Percentiles rank a stretch among this genome's conserved stretches.
These are phyloP conservation scores for Teunomyces lycoperdinae DNA, from an alignment of 805 yeast species.

Conservation along the genomic window DNA sequence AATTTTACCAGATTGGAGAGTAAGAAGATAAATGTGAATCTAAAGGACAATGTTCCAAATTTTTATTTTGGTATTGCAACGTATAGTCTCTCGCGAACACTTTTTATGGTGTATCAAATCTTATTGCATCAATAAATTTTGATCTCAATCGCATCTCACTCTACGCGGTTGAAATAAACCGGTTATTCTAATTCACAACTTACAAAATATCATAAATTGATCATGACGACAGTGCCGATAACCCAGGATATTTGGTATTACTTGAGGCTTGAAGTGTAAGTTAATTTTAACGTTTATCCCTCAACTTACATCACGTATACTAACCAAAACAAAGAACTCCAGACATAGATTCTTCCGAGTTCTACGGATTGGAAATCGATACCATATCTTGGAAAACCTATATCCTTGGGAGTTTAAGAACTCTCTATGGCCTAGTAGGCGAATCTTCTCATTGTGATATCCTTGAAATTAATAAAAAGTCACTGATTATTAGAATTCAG, in stretches of 20 bases:
- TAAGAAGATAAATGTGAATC: neutral
- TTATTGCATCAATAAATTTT: neutral
- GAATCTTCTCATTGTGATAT: constrained; percentile 17
- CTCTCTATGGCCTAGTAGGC: constrained; percentile 17
- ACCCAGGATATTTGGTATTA: constrained; percentile 13
- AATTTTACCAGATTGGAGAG: neutral
- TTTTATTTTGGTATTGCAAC: neutral
- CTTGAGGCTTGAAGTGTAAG: constrained; percentile 14
- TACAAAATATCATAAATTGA: neutral
- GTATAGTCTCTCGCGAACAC: neutral
- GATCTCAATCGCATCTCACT: neutral
- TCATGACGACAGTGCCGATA: neutral
- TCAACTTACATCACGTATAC: constrained; percentile 1
- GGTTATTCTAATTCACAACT: neutral
- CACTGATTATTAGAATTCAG: constrained; percentile 25
- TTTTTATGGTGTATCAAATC: neutral
- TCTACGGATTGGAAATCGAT: constrained; percentile 8
- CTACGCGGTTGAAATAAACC: neutral
- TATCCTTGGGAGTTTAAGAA: constrained; percentile 11
- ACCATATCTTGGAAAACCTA: constrained; percentile 18
- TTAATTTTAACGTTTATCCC: neutral
- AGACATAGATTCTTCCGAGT: constrained; percentile 5
- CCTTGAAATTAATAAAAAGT: constrained; percentile 8
- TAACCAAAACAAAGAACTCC: constrained; percentile 11
- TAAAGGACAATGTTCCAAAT: neutral